Base-by-base conservation (phyloP, 495 filamentous ascomycete species). In the Lineolata rhizophorae region DNA sequence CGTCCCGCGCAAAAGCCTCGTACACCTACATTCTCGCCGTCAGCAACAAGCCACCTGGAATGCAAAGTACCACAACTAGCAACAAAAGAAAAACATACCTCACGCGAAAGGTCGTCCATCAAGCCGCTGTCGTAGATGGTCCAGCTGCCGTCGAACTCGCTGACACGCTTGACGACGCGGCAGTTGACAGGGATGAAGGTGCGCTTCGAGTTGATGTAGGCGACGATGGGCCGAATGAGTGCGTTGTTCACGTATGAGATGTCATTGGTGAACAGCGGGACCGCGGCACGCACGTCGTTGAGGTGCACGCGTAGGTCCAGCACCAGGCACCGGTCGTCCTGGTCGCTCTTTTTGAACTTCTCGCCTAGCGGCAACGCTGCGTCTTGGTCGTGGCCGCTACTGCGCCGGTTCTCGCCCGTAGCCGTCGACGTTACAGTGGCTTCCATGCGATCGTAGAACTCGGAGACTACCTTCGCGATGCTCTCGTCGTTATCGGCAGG, bases 221-320 rank as follows among this genome's bases (percentile, higher is more conserved):
- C 90, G n/a, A 97, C 87, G 34, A 97, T 97, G 11, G 87, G 87
- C 17, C 87, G 69, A 25, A 95, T 75, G 4, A 97, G 67, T 2
- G 87, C 87, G 45, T 84, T 84, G 51, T 94, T 95, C 38, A 92
- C 77, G 52, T 95, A 95, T 20, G 80, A 87, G 10, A 95, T 61
- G 50, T 93, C 76, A 34, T 62, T 66, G 16, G 76, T 87, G 52
- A 94, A 94, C 33, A 97, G 65, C 0, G 87, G 87, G 1, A 97
- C 83, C 0, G 74, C 70, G 24, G 87, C 87, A 35, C 76, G 72
- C 17, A 92, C 81, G 43, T 92, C 79, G 50, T 91, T 94, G 29
- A 97, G 67, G 48, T 91, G 72, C 31, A 94, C 68, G 5, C 76
- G 70, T 16, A 97, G 53, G 51, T 97, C 87, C 65, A 93, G 83